Base-by-base conservation (phyloP, 2,329 filamentous ascomycete species). In the Nothophaeocryptopus gaeumannii region DNA sequence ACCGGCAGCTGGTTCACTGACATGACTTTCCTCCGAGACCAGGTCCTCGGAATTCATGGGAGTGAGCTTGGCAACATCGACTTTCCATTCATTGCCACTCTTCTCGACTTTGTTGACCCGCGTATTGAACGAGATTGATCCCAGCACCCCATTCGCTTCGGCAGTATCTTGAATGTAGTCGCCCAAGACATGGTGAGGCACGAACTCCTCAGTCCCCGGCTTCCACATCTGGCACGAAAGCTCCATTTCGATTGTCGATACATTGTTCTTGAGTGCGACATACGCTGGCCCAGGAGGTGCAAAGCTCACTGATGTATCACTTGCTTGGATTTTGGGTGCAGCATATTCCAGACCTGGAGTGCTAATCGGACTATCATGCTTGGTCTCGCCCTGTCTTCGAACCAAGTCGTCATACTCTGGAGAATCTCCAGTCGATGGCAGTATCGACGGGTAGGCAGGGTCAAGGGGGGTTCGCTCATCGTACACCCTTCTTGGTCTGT, bases 131-230 rank as follows among this genome's bases (percentile, higher is more conserved):
- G 69, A 60, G 0, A 80, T 81, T 8, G 73, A 60, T 0, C 70
- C 63, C 2, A 80, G 65, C 0, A 85, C 76, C 0, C 76, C 77
- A 1, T 76, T 73, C 1, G 72, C 66, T 0, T 56, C 55, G 0
- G 83, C 77, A 1, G 83, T 78, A n/a, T 77, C 73, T 51, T 83
- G 78, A 4, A 88, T 77, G 58, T 88, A 88, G 2, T 76, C 68
- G 31, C 77, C 76, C 8, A 87, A 67, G 0, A 78, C 72, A 12
- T 68, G 60, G 51, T 86, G 84, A 2, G 70, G 76, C 4, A 84
- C 78, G 51, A 80, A 80, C 12, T 82, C 78, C 2, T 76, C 75
- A 0, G 82, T 86, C 1, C 78, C 79, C 5, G 75, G 66, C 0
- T 82, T 81, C 78, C 84, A 88, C 5, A 63, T 54, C 45, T 74